Conservation (phyloP, 371 early-diverging fungal genomes). For the Smittium culicis region DNA sequence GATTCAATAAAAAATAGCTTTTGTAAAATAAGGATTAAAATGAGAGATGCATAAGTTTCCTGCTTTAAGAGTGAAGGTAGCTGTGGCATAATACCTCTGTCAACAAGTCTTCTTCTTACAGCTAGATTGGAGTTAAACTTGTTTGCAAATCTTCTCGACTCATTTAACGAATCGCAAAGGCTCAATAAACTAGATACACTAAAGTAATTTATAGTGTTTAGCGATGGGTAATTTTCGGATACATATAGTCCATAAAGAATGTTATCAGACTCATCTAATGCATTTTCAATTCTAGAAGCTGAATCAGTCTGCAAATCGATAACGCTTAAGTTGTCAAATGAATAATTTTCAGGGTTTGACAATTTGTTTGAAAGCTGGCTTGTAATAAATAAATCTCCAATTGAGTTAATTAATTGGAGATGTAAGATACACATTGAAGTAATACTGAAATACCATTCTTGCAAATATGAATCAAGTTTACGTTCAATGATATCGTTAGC, state of each 20-base stretch:
- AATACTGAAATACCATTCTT: constrained; percentile 7
- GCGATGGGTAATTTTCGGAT: not conserved
- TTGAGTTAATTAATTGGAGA: constrained; percentile 49
- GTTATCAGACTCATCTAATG: not conserved
- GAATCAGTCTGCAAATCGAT: not conserved
- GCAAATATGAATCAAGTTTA: not conserved
- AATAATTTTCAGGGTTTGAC: not conserved
- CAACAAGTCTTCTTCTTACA: constrained; percentile 63
- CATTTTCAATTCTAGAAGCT: not conserved
- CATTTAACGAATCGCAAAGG: constrained; percentile 48
- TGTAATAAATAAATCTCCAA: constrained; percentile 42
- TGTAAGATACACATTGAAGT: constrained; percentile 52
- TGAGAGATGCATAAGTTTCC: constrained; percentile 35
- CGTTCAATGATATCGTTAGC: not conserved
- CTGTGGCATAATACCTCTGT: constrained; percentile 73
- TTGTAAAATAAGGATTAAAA: constrained; percentile 21
- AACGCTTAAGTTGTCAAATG: not conserved
- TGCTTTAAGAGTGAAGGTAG: constrained; percentile 76
- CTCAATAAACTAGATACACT: not conserved
- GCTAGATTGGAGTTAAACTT: constrained; percentile 66
- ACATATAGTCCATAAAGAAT: not conserved
- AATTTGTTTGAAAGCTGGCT: constrained; percentile 5
- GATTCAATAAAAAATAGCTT: constrained; percentile 11
- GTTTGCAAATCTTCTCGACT: constrained; percentile 68
- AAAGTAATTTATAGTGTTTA: constrained; percentile 14